Base-by-base conservation (phyloP, 1,284 basidiomycete species). In the Cutaneotrichosporon curvatum region DNA sequence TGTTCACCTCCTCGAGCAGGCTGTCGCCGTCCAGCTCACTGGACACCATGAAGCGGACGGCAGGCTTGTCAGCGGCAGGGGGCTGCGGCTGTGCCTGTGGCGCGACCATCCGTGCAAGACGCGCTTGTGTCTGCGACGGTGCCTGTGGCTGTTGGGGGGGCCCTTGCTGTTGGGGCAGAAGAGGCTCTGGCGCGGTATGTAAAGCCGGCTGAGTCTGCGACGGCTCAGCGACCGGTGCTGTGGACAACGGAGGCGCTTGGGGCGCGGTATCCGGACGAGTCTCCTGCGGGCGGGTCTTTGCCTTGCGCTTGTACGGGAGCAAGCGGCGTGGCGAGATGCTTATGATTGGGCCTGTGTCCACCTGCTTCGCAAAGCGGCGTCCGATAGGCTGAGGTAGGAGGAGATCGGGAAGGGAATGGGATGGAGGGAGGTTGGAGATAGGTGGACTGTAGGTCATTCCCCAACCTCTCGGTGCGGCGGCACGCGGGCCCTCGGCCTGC, bases 371-470 rank as follows among this genome's bases (percentile, higher is more conserved):
- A 36, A 67, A 62, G 7, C 63, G 65, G 19, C 53, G 53, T 12
- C 54, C 47, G 1, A 61, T 50, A 7, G 60, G 60, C 31, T 56
- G 55, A 5, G 64, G 59, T 61, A 89, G 82, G 33, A 94, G 71
- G 35, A 83, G 68, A 16, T 86, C 82, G 4, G 81, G 81, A 31
- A 86, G 74, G 38, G 82, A 80, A 33, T 75, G 73, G 21, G 73
- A 76, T 39, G 66, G 78, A 2, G 47, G 36, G 74, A 85, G 81
- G 33, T 79, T 79, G 48, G 80, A 78, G 8, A 87, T 75, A 7
- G 84, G 83, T 22, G 87, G 86, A 22, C 81, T 78, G 73, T 84
- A 88, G 4, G 84, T 82, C 48, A 86, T 73, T 14, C 81, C 75
- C 55, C 88, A 85, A 63, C 81, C 78, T 34, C 79, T 78, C 8